A percentile compares a stretch with the other conserved stretches of the same genome.
Conservation (phyloP, 768 basidiomycete genomes). For the Russula brevipes region DNA sequence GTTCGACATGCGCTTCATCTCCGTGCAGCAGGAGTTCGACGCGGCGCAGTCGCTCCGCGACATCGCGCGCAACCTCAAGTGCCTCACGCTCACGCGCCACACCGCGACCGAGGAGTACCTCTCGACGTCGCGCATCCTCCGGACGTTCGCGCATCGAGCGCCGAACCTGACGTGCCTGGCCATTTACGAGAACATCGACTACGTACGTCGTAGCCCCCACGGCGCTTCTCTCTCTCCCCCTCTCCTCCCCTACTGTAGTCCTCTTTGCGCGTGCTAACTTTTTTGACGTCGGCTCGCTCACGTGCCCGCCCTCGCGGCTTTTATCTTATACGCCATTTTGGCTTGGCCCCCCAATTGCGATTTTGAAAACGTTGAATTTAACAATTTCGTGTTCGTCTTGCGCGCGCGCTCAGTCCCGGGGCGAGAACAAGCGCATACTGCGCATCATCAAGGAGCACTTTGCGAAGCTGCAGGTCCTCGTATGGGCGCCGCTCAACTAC, state of each 20-base stretch:
- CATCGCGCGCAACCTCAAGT: conserved; percentile 10
- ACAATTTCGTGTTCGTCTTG: not conserved
- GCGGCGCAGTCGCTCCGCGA: conserved; percentile 4
- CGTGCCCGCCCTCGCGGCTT: too few relatives aligned
- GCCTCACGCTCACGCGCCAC: conserved; percentile 12
- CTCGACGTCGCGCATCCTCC: conserved; percentile 14
- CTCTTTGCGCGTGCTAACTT: too few relatives aligned
- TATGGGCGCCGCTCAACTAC: conserved; percentile 19
- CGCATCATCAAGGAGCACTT: conserved; percentile 15
- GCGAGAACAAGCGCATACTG: conserved; percentile 22
- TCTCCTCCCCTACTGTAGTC: not conserved
- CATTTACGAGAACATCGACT: conserved; percentile 21
- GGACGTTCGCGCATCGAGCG: conserved; percentile 12
- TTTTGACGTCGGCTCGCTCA: too few relatives aligned
- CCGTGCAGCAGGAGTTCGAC: conserved; percentile 10
- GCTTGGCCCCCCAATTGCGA: too few relatives aligned
- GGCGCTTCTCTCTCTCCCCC: not conserved
- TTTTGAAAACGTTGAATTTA: too few relatives aligned
- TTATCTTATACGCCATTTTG: too few relatives aligned
- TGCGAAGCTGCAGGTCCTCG: conserved; percentile 17
- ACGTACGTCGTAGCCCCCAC: conserved; percentile 2
- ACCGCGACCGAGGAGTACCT: conserved; percentile 13
- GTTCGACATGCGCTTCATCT: conserved; percentile 15
- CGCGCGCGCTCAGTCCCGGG: conserved; percentile 5
- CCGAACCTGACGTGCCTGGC: conserved; percentile 17